A percentile compares a stretch with the other conserved stretches of the same genome.
These are phyloP conservation scores for Coprinopsis cinerea DNA, from an alignment of 768 basidiomycete genomes.

Conservation along the genomic window DNA sequence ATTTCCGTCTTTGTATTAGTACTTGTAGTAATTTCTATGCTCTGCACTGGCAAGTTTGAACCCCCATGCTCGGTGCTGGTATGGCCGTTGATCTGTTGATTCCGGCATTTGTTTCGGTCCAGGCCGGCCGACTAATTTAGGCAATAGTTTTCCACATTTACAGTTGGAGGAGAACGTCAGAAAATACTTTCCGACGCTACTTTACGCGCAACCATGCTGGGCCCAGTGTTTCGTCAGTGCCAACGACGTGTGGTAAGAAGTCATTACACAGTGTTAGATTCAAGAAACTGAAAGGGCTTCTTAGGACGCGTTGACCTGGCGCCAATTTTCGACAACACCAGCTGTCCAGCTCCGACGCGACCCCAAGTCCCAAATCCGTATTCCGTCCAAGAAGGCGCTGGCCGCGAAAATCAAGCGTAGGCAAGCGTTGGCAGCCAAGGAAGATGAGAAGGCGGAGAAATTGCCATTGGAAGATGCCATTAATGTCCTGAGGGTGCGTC, in stretches of 20 bases:
- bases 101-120: too few species aligned
- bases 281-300: not conserved
- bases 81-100: not conserved
- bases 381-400: conserved; percentile 66
- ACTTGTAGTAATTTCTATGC: too few species aligned
- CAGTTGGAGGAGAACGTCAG: not conserved
- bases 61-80: not conserved
- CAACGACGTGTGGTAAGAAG: conserved; percentile 18
- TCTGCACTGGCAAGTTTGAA: too few species aligned
- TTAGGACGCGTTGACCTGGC: conserved; percentile 14
- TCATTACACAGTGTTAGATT: too few species aligned
- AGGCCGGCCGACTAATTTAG: not conserved
- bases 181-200: conserved; percentile 5
- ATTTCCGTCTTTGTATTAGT: not conserved
- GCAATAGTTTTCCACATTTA: conserved; percentile 4
- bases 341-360: conserved; percentile 39
- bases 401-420: conserved; percentile 60
- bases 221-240: conserved; percentile 19
- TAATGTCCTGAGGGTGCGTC: conserved; percentile 62
- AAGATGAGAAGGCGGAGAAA: conserved; percentile 58
- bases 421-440: conserved; percentile 46
- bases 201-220: conserved; percentile 6
- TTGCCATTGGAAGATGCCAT: conserved; percentile 64
- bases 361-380: conserved; percentile 43
- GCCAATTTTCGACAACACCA: conserved; percentile 50